Evolutionary conservation across 805 yeast species (phyloP).

Genomic region (Lachancea sp.): DNA sequence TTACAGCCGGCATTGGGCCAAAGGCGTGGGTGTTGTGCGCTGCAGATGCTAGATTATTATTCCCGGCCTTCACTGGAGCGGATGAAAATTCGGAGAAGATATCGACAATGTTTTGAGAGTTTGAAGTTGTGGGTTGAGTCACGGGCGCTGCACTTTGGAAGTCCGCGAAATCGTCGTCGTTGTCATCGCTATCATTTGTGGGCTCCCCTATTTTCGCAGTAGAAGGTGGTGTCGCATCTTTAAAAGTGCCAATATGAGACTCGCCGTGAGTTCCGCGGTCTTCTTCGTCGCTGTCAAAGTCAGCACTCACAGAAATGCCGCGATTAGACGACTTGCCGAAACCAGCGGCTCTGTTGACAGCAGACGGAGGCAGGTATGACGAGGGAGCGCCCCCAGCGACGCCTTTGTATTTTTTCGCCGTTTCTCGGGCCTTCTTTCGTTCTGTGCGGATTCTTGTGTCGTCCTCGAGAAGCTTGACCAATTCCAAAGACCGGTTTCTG

Average conservation of each 20-base stretch:
- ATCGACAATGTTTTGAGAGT: slow-evolving; percentile 2
- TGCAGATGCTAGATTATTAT: background rate
- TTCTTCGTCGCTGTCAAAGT: slow-evolving; percentile 45
- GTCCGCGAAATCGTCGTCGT: slow-evolving; percentile 73
- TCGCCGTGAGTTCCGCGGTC: slow-evolving; percentile 30
- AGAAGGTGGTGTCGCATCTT: background rate
- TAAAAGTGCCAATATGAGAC: background rate
- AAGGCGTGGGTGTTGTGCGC: background rate
- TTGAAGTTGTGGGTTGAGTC: slow-evolving; percentile 25
- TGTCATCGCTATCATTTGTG: slow-evolving; percentile 14
- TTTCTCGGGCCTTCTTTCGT: slow-evolving; percentile 83
- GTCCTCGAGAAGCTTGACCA: slow-evolving; percentile 65
- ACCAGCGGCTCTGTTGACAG: slow-evolving; percentile 28
- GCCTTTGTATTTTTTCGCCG: slow-evolving; percentile 77
- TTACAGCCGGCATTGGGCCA: slow-evolving; percentile 31
- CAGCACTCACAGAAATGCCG: slow-evolving; percentile 34
- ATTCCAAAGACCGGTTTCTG: slow-evolving; percentile 79
- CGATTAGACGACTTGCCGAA: slow-evolving; percentile 17
- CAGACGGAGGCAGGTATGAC: slow-evolving; percentile 23
- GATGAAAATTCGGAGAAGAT: background rate
- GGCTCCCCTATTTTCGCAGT: background rate
- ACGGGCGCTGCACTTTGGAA: slow-evolving; percentile 64
- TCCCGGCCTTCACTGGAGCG: background rate
- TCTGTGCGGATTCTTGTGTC: slow-evolving; percentile 73
- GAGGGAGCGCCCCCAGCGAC: slow-evolving; percentile 54